Conservation (phyloP, 306 rosid species). For the Hylodesmum podocarpum region DNA sequence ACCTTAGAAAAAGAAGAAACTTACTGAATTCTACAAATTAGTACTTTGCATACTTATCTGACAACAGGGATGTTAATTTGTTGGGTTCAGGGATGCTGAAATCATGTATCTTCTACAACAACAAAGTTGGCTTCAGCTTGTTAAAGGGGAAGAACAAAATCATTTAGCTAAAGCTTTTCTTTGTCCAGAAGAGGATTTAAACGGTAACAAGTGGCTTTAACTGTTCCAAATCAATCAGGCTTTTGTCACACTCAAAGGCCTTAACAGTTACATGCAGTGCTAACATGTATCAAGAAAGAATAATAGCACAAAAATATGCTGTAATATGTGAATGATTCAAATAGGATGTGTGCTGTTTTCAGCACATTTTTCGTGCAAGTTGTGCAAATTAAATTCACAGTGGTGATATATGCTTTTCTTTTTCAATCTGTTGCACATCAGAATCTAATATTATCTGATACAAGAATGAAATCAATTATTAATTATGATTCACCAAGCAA, state of each 20-base stretch:
- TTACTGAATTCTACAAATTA: neutral
- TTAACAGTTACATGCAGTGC: neutral
- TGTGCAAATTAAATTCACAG: conserved; percentile 33
- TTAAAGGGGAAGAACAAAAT: conserved; percentile 52
- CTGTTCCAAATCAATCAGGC: conserved; percentile 37
- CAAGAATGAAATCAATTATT: neutral
- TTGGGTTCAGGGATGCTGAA: conserved; percentile 58
- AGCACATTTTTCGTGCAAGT: conserved; percentile 20
- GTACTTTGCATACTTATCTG: neutral
- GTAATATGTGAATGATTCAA: conserved; percentile 33
- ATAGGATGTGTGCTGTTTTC: conserved; percentile 21
- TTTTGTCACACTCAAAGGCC: conserved; percentile 32
- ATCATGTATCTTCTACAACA: conserved; percentile 56
- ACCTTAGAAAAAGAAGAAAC: neutral
- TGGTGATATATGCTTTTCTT: neutral
- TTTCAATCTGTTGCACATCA: neutral
- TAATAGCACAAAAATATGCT: conserved; percentile 6
- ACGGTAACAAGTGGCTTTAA: conserved; percentile 66
- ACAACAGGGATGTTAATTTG: conserved; percentile 4
- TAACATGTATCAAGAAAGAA: conserved; percentile 29
- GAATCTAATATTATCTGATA: neutral
- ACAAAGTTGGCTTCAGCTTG: conserved; percentile 57
- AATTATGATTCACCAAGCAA: neutral
- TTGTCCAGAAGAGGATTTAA: conserved; percentile 53
- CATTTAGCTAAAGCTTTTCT: conserved; percentile 49